Evolutionary conservation across 257 asterid species (phyloP).

Genomic region (Lavandula angustifolia): DNA sequence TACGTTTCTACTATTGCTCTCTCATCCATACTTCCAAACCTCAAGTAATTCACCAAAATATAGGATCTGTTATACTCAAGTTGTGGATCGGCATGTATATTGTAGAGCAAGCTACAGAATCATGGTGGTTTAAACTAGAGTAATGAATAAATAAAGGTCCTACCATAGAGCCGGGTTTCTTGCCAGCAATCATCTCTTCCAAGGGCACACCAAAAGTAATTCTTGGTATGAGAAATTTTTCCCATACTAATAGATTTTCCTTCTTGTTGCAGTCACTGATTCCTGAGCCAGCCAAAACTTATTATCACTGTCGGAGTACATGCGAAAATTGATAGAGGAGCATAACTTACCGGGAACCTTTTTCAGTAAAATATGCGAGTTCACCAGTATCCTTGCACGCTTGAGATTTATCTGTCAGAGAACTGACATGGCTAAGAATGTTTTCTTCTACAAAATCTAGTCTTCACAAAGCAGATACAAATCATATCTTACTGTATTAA

Average conservation of each 20-base stretch:
- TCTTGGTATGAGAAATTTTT: conserved; percentile 66
- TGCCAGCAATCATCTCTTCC: conserved; percentile 69
- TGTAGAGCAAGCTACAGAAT: not conserved
- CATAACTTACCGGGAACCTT: conserved; percentile 65
- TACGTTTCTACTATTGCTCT: too few species aligned
- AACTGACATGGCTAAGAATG: conserved; percentile 27
- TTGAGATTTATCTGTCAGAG: conserved; percentile 86
- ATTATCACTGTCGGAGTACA: conserved; percentile 18
- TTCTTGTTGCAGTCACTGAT: conserved; percentile 69
- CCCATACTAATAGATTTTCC: conserved; percentile 83
- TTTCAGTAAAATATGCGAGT: conserved; percentile 58
- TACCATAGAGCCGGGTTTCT: conserved; percentile 65
- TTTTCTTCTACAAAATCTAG: conserved; percentile 1
- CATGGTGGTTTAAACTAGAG: not conserved
- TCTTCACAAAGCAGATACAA: conserved; percentile 20
- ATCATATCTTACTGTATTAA: conserved; percentile 63
- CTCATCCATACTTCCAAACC: too few species aligned
- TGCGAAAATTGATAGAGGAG: conserved; percentile 16
- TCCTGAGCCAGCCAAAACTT: conserved; percentile 49
- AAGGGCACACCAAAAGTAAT: conserved; percentile 71
- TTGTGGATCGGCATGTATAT: not conserved
- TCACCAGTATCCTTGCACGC: conserved; percentile 91
- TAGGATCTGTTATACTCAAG: too few species aligned
- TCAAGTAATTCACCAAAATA: too few species aligned
- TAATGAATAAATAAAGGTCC: conserved; percentile 17